A percentile compares a stretch with the other conserved stretches of the same genome.
phyloP scores from a whole-genome alignment of 2,329 filamentous ascomycete species.

The Pseudocercospora musae region DNA sequence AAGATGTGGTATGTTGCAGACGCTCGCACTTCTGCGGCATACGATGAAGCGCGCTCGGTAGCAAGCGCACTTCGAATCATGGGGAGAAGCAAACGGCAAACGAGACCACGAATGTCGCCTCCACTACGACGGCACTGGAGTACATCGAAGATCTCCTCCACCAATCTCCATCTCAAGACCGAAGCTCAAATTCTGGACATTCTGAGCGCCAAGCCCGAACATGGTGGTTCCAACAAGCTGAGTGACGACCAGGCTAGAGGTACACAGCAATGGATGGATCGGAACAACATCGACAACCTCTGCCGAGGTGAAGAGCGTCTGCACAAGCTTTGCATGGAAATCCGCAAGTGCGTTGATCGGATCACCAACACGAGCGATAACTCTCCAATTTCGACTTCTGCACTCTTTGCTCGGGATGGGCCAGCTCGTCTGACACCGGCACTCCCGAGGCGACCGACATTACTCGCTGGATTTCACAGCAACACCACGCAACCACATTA shows the following conservation, averaged over 20 bases:
- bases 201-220: slow-evolving; percentile 74
- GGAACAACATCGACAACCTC: slow-evolving; percentile 83
- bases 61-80: slow-evolving; percentile 87
- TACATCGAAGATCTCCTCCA: slow-evolving; percentile 46
- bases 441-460: slow-evolving; percentile 4
- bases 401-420: slow-evolving; percentile 71
- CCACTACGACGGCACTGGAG: slow-evolving; percentile 41
- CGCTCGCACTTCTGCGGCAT: slow-evolving; percentile 82
- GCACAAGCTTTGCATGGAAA: slow-evolving; percentile 86
- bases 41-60: slow-evolving; percentile 82
- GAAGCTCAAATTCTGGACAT: slow-evolving; percentile 85
- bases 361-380: slow-evolving; percentile 78
- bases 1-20: slow-evolving; percentile 99
- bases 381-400: slow-evolving; percentile 87
- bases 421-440: slow-evolving; percentile 9
- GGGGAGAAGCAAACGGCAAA: slow-evolving; percentile 56
- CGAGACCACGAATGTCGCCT: slow-evolving; percentile 40
- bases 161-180: slow-evolving; percentile 69
- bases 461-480: slow-evolving; percentile 14
- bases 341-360: slow-evolving; percentile 80
- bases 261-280: slow-evolving; percentile 76
- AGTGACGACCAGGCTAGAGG: slow-evolving; percentile 92
- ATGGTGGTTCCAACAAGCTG: slow-evolving; percentile 90
- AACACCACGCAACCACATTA: slow-evolving; percentile 14
- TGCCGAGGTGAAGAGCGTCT: slow-evolving; percentile 93